Base-by-base conservation (phyloP, 1,284 basidiomycete genomes). In the Pseudozyma sp. region DNA sequence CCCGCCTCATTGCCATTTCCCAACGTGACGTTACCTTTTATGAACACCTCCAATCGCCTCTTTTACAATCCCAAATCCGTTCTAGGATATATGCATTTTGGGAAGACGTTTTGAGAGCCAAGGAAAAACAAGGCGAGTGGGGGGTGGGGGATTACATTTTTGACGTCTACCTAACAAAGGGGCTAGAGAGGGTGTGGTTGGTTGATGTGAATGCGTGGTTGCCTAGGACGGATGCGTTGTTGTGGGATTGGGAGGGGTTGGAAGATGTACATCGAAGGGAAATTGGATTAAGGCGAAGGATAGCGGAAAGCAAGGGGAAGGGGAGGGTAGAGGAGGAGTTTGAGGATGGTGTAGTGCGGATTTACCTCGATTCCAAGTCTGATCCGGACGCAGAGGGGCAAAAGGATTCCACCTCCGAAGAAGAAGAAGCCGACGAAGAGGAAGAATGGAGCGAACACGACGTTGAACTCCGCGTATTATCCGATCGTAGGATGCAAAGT, bases 161-260 rank as follows among this genome's bases (percentile, higher is more conserved):
- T 78, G 95, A 98, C 83, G 86, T 97, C 50, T 90, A 97, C 65
- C 88, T 97, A 44, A 94, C 92, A 0, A 90, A 94, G 16, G 90
- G 93, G 81, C 88, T 93, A 47, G 86, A 88, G 1, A 88, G 89
- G 10, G 92, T 90, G 7, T 92, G 94, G 84, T 87, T 96, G 72
- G 85, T 98, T 74, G 96, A 98, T 85, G 92, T 98, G 85, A 94
- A 94, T 76, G 93, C 94, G 0, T 97, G 92, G 82, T 89, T 92
- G 12, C 89, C 90, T 0, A 90, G 90, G 39, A 97, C 95, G 18
- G 95, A 98, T 83, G 85, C 94, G 0, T 88, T 97, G 1, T 87
- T 97, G 10, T 97, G 95, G 86, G 89, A 88, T 0, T 97, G 93
- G 84, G 89, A 92, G 36, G 92, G 95, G 55, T 88, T 98, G 0